These are phyloP conservation scores for Tremella fuciformis DNA, from an alignment of 768 basidiomycete genomes.

Conservation along the genomic window DNA sequence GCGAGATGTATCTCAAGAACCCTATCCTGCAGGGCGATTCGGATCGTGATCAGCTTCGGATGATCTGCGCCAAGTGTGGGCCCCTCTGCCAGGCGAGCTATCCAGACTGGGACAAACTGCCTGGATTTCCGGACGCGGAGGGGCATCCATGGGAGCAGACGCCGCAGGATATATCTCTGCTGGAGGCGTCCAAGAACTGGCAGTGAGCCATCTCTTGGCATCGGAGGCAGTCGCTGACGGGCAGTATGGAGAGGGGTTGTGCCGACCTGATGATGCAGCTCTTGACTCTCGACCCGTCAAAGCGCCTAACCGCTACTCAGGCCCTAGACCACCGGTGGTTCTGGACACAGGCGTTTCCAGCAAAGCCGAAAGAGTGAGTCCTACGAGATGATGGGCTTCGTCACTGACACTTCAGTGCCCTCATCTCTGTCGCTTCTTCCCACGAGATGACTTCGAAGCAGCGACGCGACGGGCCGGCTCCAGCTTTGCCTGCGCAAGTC, in stretches of 20 bases:
- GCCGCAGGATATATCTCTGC: conserved; percentile 16
- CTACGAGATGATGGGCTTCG: not conserved
- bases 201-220: conserved; percentile 21
- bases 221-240: conserved; percentile 9
- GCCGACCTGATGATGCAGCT: conserved; percentile 78
- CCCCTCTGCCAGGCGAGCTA: conserved; percentile 59
- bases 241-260: conserved; percentile 68
- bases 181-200: conserved; percentile 26
- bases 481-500: not conserved
- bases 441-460: conserved; percentile 39
- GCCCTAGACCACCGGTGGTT: conserved; percentile 93
- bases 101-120: conserved; percentile 52
- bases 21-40: conserved; percentile 84
- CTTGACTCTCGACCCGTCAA: conserved; percentile 74
- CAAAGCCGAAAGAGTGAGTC: conserved; percentile 45
- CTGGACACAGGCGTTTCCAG: conserved; percentile 81
- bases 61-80: conserved; percentile 87
- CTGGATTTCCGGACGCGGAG: conserved; percentile 46
- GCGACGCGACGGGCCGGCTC: not conserved
- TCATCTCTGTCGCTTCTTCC: conserved; percentile 39
- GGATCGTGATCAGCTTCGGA: conserved; percentile 86
- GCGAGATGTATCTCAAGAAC: conserved; percentile 84
- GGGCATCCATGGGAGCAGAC: conserved; percentile 34
- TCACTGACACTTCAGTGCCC: conserved; percentile 19
- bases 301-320: conserved; percentile 76